These are phyloP conservation scores for Saccharomyces hybrid DNA, from an alignment of 1,139 yeast species.

Conservation along the genomic window DNA sequence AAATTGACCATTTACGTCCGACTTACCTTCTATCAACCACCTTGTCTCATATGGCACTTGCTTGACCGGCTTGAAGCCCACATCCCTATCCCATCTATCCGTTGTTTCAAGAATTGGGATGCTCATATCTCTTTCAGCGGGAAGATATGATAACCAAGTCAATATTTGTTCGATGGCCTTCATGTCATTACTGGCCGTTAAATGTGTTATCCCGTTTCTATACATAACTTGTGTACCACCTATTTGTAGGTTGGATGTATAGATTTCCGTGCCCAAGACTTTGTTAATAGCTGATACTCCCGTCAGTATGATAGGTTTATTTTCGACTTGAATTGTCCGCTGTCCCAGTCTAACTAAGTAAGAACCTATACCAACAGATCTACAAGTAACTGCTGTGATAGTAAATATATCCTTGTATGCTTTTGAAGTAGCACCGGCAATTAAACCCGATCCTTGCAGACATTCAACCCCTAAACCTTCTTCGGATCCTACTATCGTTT, in stretches of 20 bases:
- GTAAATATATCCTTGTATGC: conserved; percentile 97
- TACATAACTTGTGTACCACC: conserved; percentile 99
- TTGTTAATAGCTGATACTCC: conserved; percentile 99
- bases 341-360: conserved; percentile 95
- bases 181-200: conserved; percentile 86
- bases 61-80: conserved; percentile 67
- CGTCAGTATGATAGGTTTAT: conserved; percentile 94
- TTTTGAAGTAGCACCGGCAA: conserved; percentile 96
- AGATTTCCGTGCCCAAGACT: conserved; percentile 91
- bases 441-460: conserved; percentile 93
- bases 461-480: conserved; percentile 98
- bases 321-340: conserved; percentile 97
- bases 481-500: conserved; percentile 83
- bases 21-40: conserved; percentile 21
- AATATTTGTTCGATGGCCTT: conserved; percentile 91
- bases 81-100: conserved; percentile 87
- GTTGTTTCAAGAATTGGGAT: conserved; percentile 76
- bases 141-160: conserved; percentile 89
- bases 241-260: conserved; percentile 89
- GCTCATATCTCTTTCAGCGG: conserved; percentile 78
- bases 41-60: conserved; percentile 46
- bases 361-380: conserved; percentile 99
- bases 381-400: conserved; percentile 89
- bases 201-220: conserved; percentile 90
- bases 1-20: conserved; percentile 35